Evolutionary conservation across 2,329 filamentous ascomycete species (phyloP).

Genomic region (Thielaviopsis euricoi): DNA sequence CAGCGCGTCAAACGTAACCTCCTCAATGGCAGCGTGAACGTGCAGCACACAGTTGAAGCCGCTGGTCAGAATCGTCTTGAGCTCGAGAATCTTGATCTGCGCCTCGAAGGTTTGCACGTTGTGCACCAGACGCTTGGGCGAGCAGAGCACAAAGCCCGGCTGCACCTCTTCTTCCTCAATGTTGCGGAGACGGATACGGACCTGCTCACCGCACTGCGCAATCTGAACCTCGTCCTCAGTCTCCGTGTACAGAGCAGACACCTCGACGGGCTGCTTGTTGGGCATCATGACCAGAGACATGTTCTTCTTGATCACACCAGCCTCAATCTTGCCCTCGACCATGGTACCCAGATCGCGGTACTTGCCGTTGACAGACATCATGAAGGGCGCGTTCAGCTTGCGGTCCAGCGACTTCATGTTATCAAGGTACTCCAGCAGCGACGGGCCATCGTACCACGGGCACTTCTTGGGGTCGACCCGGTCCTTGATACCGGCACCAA

Average conservation of each 20-base stretch:
- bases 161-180: conserved; percentile 95
- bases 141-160: conserved; percentile 91
- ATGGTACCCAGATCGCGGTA: conserved; percentile 96
- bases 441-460: conserved; percentile 78
- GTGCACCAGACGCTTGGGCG: conserved; percentile 83
- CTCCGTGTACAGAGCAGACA: conserved; percentile 82
- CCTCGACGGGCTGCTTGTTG: conserved; percentile 64
- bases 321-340: conserved; percentile 93
- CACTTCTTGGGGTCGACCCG: conserved; percentile 60
- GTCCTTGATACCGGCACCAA: conserved; percentile 72
- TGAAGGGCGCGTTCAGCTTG: conserved; percentile 94
- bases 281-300: conserved; percentile 87
- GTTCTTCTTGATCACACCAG: conserved; percentile 83
- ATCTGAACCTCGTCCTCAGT: conserved; percentile 78
- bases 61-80: conserved; percentile 84
- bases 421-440: conserved; percentile 89
- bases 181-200: conserved; percentile 79
- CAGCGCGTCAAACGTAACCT: conserved; percentile 78
- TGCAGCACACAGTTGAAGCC: conserved; percentile 98
- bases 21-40: conserved; percentile 93
- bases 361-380: conserved; percentile 96
- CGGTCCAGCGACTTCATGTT: conserved; percentile 83
- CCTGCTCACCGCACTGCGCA: conserved; percentile 85
- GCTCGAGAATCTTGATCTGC: conserved; percentile 85
- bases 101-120: conserved; percentile 83